Conservation (phyloP, 2,329 filamentous ascomycete species). For the Dothideomycetes sp. region DNA sequence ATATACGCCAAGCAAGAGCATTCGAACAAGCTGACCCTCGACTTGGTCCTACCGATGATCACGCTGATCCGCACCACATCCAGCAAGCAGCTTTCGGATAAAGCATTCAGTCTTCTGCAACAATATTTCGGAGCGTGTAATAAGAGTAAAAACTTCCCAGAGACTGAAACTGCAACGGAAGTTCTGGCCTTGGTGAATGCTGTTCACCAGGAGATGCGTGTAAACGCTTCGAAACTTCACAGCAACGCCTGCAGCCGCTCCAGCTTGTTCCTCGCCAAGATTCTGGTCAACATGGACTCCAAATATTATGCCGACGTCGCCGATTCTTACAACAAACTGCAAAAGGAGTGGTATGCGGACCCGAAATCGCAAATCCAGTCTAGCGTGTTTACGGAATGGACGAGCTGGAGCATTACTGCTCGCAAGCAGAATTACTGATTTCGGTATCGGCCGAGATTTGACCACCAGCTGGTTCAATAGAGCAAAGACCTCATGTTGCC, state of each 20-base stretch:
- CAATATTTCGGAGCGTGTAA: slow-evolving; percentile 59
- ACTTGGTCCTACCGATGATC: slow-evolving; percentile 67
- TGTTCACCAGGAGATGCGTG: slow-evolving; percentile 59
- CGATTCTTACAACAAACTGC: slow-evolving; percentile 34
- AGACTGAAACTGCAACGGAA: slow-evolving; percentile 33
- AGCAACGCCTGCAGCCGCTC: slow-evolving; percentile 65
- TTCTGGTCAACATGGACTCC: slow-evolving; percentile 44
- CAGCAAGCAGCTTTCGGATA: slow-evolving; percentile 65
- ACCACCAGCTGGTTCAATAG: no score
- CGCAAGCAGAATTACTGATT: slow-evolving; percentile 17
- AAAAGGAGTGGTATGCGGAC: slow-evolving; percentile 36
- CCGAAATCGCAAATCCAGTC: slow-evolving; percentile 33
- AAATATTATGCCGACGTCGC: slow-evolving; percentile 30
- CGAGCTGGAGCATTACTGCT: slow-evolving; percentile 33
- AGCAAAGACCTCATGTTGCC: no score
- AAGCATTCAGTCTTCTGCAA: slow-evolving; percentile 62
- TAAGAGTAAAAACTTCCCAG: slow-evolving; percentile 37
- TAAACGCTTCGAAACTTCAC: slow-evolving; percentile 59
- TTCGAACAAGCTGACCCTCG: slow-evolving; percentile 55
- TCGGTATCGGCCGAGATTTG: slow-evolving; percentile 8
- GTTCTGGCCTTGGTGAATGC: slow-evolving; percentile 51
- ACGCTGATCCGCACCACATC: slow-evolving; percentile 65
- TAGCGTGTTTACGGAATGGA: slow-evolving; percentile 39
- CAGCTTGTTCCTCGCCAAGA: slow-evolving; percentile 57
- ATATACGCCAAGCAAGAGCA: slow-evolving; percentile 77